These are phyloP conservation scores for Flueggea neowawraea DNA, from an alignment of 441 rosid genomes.

Conservation along the genomic window DNA sequence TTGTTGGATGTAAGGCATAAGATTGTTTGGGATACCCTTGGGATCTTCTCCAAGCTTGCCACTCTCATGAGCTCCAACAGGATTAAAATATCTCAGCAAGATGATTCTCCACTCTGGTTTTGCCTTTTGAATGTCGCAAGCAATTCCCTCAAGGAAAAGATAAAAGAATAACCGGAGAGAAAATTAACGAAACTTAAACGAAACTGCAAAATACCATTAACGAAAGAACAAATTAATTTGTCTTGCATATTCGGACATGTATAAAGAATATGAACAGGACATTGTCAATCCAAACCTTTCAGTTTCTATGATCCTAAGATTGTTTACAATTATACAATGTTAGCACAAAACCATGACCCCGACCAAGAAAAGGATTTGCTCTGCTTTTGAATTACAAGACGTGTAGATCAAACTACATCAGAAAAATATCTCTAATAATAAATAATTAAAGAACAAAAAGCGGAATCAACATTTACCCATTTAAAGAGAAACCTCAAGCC, in stretches of 20 bases:
- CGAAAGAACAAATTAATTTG: background rate
- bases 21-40: conserved; percentile 90
- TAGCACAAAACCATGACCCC: conserved; percentile 6
- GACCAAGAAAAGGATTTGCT: conserved; percentile 5
- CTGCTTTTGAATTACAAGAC: conserved; percentile 19
- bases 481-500: conserved; percentile 21
- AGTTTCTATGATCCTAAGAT: conserved; percentile 6
- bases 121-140: conserved; percentile 65
- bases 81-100: conserved; percentile 84
- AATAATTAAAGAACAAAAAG: conserved; percentile 14
- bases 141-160: conserved; percentile 91
- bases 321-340: conserved; percentile 16
- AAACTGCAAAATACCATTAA: background rate
- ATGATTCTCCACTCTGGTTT: conserved; percentile 83
- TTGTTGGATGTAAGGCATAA: conserved; percentile 96
- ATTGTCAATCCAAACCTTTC: conserved; percentile 13
- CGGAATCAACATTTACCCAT: no score
- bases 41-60: conserved; percentile 96
- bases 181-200: background rate
- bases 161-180: conserved; percentile 16
- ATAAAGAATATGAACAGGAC: conserved; percentile 7
- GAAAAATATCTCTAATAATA: conserved; percentile 11
- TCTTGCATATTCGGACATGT: background rate
- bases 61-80: conserved; percentile 96
- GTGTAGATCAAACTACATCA: conserved; percentile 20